phyloP scores from a whole-genome alignment of 169 alveolate genomes.

The Babesia ovata region DNA sequence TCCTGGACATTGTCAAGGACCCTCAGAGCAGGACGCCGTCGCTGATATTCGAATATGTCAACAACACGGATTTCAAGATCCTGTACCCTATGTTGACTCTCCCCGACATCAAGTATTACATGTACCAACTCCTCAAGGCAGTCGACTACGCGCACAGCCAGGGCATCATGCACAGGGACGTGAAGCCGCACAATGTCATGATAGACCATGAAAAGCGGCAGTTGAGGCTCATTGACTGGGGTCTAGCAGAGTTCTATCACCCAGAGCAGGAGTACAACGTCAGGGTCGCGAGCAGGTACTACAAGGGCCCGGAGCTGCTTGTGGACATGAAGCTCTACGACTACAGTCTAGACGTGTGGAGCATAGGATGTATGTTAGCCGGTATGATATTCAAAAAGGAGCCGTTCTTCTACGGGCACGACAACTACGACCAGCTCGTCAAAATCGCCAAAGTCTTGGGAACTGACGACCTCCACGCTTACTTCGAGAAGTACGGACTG shows the following conservation, averaged over 20 bases:
- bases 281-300: slow-evolving; percentile 96
- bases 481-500: slow-evolving; percentile 86
- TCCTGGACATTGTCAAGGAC: slow-evolving; percentile 95
- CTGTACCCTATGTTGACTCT: slow-evolving; percentile 93
- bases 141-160: slow-evolving; percentile 97
- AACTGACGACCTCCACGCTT: slow-evolving; percentile 89
- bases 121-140: slow-evolving; percentile 92
- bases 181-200: slow-evolving; percentile 96
- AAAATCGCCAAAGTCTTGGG: slow-evolving; percentile 97
- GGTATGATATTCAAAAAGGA: slow-evolving; percentile 87
- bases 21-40: slow-evolving; percentile 94
- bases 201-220: slow-evolving; percentile 90
- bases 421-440: slow-evolving; percentile 96
- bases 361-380: slow-evolving; percentile 98
- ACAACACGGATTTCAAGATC: slow-evolving; percentile 89
- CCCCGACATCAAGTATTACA: slow-evolving; percentile 93
- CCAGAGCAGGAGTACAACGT: slow-evolving; percentile 99
- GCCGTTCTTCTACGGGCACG: slow-evolving; percentile 88
- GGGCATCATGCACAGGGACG: slow-evolving; percentile 98
- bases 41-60: slow-evolving; percentile 88
- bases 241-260: slow-evolving; percentile 98
- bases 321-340: slow-evolving; percentile 94
- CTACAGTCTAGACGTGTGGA: slow-evolving; percentile 98
- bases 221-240: slow-evolving; percentile 97
- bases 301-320: slow-evolving; percentile 98